Base-by-base conservation (phyloP, 2,329 filamentous ascomycete species). In the Colletotrichum caudatum region DNA sequence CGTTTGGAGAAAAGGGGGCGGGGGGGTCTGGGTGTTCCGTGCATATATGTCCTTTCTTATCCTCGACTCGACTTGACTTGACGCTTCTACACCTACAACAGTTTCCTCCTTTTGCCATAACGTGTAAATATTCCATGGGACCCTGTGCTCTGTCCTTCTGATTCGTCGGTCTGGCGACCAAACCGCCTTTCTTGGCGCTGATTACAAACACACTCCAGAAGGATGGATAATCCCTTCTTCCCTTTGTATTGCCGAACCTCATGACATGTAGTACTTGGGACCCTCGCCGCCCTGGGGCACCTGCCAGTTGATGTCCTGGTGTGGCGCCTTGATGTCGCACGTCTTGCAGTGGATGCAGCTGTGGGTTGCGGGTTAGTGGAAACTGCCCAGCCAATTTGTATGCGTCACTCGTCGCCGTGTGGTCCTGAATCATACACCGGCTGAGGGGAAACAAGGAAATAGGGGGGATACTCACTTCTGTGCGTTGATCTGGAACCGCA, bases 321-420 rank as follows among this genome's bases (percentile, higher is more conserved):
- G 90, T 9, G 96, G 96, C 20, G 94, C 95, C 85, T 99, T 99
- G 85, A 99, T 99, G 82, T 99, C 96, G 81, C 96, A 99, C 18
- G 96, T 99, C 88, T 99, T 99, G 88, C 96, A 99, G 84, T 99
- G 96, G 75, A 99, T 97, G 81, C 96, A 99, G 84, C 95, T 97
- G 76, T 97, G 76, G 50, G 76, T 51, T 62, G 41, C 20, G 23
- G 5, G 26, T 44, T 23, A 64, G 69, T 69, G 44, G 69, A 44
- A 50, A 59, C 23, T 29, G 39, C 23, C 41, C 44, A 29, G 35
- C 50, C 60, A 23, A 23, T 33, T 23, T 23, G 8, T n/a, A 35
- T n/a, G 29, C 33, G 20, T 37, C 18, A 37, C 33, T 39, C 33
- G 35, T 20, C 56, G 11, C 39, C 64, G 18, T 33, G 26, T 65